Conservation (phyloP, 2,329 filamentous ascomycete species). For the Exophiala phaeomuriformis region DNA sequence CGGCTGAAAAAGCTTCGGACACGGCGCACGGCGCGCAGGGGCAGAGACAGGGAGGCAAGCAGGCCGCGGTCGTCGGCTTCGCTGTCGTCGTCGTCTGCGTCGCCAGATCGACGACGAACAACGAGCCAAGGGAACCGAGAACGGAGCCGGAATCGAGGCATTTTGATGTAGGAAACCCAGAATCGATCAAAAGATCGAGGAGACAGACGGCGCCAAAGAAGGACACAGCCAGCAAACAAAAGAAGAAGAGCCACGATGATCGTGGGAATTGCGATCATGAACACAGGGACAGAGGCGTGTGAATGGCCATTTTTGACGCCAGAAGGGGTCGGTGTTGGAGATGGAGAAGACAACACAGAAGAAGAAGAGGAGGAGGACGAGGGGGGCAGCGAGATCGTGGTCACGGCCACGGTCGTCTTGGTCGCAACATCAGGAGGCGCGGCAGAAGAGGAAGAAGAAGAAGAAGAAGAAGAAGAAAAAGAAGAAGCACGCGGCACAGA, state of each 20-base stretch:
- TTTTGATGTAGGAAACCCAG: background rate
- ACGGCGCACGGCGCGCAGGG: background rate
- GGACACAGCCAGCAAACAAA: background rate
- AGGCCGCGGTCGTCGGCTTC: background rate
- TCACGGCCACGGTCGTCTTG: too few relatives aligned
- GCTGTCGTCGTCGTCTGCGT: background rate
- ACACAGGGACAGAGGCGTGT: too few relatives aligned
- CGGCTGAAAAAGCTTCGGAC: background rate
- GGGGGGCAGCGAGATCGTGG: too few relatives aligned
- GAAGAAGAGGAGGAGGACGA: too few relatives aligned
- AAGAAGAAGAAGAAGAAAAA: too few relatives aligned
- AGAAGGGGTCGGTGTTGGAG: too few relatives aligned
- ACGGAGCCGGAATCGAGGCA: background rate
- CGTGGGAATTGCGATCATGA: conserved; percentile 6
- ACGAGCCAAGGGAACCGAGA: background rate
- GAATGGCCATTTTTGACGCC: too few relatives aligned
- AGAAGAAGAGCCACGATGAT: background rate
- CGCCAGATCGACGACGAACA: too few relatives aligned
- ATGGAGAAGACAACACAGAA: too few relatives aligned
- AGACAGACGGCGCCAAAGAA: conserved; percentile 12
- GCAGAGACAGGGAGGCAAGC: background rate
- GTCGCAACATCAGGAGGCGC: too few relatives aligned
- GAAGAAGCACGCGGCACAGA: background rate
- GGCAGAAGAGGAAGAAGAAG: too few relatives aligned
- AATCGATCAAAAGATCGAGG: background rate